phyloP scores from a whole-genome alignment of 345 rosid genomes.

The Anastatica hierochuntica region DNA sequence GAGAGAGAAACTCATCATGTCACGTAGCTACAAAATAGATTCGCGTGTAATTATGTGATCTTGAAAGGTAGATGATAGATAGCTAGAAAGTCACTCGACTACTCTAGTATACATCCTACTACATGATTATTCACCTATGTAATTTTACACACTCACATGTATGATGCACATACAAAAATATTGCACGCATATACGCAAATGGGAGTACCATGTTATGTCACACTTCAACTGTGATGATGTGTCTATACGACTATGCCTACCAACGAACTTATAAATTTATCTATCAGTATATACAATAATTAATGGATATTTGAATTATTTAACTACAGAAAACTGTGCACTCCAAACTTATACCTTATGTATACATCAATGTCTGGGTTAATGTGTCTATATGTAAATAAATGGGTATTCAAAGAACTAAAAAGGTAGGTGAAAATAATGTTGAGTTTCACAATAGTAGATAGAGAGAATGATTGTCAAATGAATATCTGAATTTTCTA shows the following conservation, averaged over 20 bases:
- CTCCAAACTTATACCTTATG: too few species aligned
- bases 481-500: slow-evolving; percentile 23
- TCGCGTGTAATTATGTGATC: slow-evolving; percentile 33
- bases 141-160: slow-evolving; percentile 23
- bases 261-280: background rate
- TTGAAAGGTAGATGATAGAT: slow-evolving; percentile 21
- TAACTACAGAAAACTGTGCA: background rate
- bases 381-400: background rate
- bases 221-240: slow-evolving; percentile 18
- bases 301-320: background rate
- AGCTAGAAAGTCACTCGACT: slow-evolving; percentile 19
- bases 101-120: slow-evolving; percentile 9
- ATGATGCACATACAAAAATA: slow-evolving; percentile 13
- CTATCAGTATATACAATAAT: background rate
- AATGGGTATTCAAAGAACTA: background rate
- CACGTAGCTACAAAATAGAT: slow-evolving; percentile 25
- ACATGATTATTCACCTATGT: slow-evolving; percentile 2
- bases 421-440: slow-evolving; percentile 22
- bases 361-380: too few species aligned
- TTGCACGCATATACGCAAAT: slow-evolving; percentile 23
- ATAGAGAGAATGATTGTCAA: slow-evolving; percentile 28
- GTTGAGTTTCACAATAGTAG: slow-evolving; percentile 10
- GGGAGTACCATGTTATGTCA: slow-evolving; percentile 30
- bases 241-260: slow-evolving; percentile 6
- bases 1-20: slow-evolving; percentile 26